Base-by-base conservation (phyloP, 257 asterid genomes). In the Gentiana straminea region DNA sequence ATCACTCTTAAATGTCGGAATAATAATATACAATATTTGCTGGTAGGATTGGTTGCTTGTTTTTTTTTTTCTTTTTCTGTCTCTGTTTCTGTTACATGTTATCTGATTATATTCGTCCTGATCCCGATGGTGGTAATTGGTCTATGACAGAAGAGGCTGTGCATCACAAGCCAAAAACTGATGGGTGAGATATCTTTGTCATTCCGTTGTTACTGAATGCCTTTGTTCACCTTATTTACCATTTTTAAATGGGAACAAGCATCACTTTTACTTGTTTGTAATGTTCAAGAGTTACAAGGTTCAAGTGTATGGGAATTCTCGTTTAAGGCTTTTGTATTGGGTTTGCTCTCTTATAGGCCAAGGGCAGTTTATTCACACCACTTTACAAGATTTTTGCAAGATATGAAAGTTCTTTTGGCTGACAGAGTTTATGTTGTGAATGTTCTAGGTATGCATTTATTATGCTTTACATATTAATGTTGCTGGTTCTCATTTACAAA, bases 351-450 rank as follows among this genome's bases (percentile, higher is more conserved):
- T 75, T 77, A 70, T 88, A 86, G 97, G 68, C 71, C 62, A 50
- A 63, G 72, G 59, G 79, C 59, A 68, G 35, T 51, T 45, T 38
- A 51, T 59, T 58, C 55, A 46, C 61, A 51, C 64, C 68, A 67
- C 41, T 60, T 78, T 34, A 61, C 60, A 34, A 62, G 68, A 58
- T 72, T 89, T 69, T 74, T 73, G 58, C 63, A 52, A 73, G 93
- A 89, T 67, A 57, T 79, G 77, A 81, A 79, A 76, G 78, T 47
- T 45, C 86, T 89, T 70, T 75, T 84, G 76, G 62, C 52, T 37
- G 90, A 89, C 54, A 75, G 65, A 77, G 82, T 86, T 63, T 89
- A 73, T 64, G 80, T 83, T 67, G 94, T 89, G 64, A 89, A 86
- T 67, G 90, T 89, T 77, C 82, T 89, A 46, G 97, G 97, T 81